Conservation (phyloP, 441 rosid genomes). For the Gossypium davidsonii region DNA sequence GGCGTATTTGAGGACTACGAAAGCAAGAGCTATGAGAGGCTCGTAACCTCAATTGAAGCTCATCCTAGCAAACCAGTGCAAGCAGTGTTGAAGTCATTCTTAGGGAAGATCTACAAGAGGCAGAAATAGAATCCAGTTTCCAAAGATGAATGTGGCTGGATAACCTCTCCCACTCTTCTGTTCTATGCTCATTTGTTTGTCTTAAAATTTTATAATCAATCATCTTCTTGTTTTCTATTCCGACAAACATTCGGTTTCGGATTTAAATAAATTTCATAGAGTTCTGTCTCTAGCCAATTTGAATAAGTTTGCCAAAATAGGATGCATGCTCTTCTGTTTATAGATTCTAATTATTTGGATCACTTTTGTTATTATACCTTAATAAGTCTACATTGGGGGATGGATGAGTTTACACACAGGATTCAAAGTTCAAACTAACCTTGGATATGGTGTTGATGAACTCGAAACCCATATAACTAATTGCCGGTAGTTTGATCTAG, state of each 20-base stretch:
- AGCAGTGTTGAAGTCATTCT: constrained; percentile 73
- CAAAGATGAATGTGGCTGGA: not conserved
- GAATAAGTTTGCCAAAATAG: not conserved
- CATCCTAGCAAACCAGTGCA: constrained; percentile 68
- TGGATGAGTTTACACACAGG: not conserved
- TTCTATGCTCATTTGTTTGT: constrained; percentile 6
- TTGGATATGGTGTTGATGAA: not conserved
- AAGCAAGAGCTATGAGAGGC: constrained; percentile 65
- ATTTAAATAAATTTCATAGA: not conserved
- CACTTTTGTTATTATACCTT: not conserved
- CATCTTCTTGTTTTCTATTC: not conserved
- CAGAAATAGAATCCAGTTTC: constrained; percentile 38
- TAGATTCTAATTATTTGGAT: not conserved
- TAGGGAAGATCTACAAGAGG: constrained; percentile 89
- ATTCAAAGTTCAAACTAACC: not conserved
- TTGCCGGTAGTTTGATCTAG: not conserved
- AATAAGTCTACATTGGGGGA: not conserved
- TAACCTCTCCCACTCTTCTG: not conserved
- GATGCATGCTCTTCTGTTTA: not conserved
- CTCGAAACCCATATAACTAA: not conserved
- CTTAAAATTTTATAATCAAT: constrained; percentile 2
- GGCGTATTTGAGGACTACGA: constrained; percentile 63
- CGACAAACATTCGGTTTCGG: not conserved
- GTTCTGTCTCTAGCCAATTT: not conserved
- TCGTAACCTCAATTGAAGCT: constrained; percentile 51